Evolutionary conservation across 768 basidiomycete genomes (phyloP).

Genomic region (Auricularia auricula-judae): DNA sequence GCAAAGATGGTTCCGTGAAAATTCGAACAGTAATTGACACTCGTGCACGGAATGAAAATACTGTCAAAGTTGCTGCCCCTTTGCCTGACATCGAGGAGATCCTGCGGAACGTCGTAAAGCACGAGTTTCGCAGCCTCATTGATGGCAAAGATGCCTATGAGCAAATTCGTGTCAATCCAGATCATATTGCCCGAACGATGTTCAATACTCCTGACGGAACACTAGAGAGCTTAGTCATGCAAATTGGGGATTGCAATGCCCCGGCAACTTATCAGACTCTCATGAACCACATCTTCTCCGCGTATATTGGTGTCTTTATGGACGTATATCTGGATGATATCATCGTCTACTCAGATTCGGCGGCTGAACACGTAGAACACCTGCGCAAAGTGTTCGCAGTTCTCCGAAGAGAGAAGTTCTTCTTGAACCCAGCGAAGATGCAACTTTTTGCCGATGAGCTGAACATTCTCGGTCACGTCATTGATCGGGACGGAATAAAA

Average conservation of each 20-base stretch:
- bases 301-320: conserved; percentile 12
- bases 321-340: conserved; percentile 14
- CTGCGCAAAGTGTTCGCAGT: conserved; percentile 8
- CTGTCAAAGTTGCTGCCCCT: conserved; percentile 1
- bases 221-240: conserved; percentile 12
- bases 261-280: conserved; percentile 11
- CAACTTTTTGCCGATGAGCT: conserved; percentile 8
- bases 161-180: conserved; percentile 8
- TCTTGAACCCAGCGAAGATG: neutral
- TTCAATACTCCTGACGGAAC: conserved; percentile 12
- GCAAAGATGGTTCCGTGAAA: neutral
- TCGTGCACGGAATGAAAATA: conserved; percentile 2
- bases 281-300: conserved; percentile 11
- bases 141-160: conserved; percentile 12
- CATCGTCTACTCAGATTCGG: conserved; percentile 17
- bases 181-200: conserved; percentile 10
- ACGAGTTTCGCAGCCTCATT: conserved; percentile 6
- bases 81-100: conserved; percentile 4
- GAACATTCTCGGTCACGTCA: conserved; percentile 25
- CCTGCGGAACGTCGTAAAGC: neutral
- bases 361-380: conserved; percentile 22
- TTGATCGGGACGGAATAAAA: conserved; percentile 19
- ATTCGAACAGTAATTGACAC: conserved; percentile 3
- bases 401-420: conserved; percentile 7
- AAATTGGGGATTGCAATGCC: conserved; percentile 14